phyloP scores from a whole-genome alignment of 495 filamentous ascomycete species.

The Clohesyomyces aquaticus region DNA sequence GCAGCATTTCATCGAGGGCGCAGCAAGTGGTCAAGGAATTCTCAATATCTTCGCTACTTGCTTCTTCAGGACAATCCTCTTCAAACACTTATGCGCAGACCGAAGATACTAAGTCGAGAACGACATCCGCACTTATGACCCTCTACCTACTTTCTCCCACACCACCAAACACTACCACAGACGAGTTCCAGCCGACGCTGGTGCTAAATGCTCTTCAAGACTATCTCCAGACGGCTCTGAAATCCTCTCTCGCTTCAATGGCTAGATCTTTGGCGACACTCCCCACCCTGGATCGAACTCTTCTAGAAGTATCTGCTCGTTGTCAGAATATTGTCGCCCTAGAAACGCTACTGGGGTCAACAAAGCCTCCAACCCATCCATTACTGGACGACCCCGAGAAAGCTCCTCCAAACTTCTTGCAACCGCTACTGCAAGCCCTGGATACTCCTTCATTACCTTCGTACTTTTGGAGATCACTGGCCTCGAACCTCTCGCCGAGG shows the following conservation, averaged over 20 bases:
- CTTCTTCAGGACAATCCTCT: slow-evolving; percentile 34
- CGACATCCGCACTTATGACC: slow-evolving; percentile 73
- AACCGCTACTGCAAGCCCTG: slow-evolving; percentile 72
- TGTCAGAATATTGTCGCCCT: slow-evolving; percentile 90
- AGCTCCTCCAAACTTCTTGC: slow-evolving; percentile 62
- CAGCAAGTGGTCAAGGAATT: slow-evolving; percentile 85
- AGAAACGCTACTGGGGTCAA: slow-evolving; percentile 73
- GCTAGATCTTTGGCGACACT: slow-evolving; percentile 74
- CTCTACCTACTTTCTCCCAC: slow-evolving; percentile 81
- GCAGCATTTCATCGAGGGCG: slow-evolving; percentile 65
- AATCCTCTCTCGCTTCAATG: slow-evolving; percentile 72
- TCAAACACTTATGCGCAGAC: slow-evolving; percentile 73
- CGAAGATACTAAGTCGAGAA: slow-evolving; percentile 73
- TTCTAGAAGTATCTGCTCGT: slow-evolving; percentile 77
- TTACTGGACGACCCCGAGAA: slow-evolving; percentile 49
- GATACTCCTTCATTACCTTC: slow-evolving; percentile 87
- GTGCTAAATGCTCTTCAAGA: slow-evolving; percentile 77
- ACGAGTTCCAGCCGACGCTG: slow-evolving; percentile 66
- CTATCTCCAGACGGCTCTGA: slow-evolving; percentile 76
- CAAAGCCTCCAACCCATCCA: slow-evolving; percentile 67
- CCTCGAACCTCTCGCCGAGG: slow-evolving; percentile 71
- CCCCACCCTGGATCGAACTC: slow-evolving; percentile 78
- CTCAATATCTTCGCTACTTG: slow-evolving; percentile 67
- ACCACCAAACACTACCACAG: slow-evolving; percentile 43
- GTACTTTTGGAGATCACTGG: slow-evolving; percentile 89